Evolutionary conservation across 495 filamentous ascomycete genomes (phyloP), one percentile per base, ranked within the genome.

Genomic region (Talaromyces borbonicus): DNA sequence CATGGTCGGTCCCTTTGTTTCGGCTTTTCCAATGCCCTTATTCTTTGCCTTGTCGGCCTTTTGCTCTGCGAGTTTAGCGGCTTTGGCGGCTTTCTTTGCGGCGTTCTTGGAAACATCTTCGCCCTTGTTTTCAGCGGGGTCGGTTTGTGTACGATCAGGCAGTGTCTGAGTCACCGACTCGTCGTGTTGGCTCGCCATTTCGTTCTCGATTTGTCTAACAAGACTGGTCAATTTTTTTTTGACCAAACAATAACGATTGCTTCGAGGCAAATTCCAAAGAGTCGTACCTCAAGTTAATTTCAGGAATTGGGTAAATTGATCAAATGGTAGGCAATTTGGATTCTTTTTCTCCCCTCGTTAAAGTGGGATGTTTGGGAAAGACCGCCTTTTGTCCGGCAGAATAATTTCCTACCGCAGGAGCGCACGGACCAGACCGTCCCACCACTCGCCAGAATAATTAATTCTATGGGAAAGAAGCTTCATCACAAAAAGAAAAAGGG

Each of bases 101-200:
- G 83, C 83, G 58, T 76, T 84, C 69, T 85, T 85, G 37, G 80
- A 81, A 32, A 65, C 58, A 51, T 82, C 74, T 52, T 82, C 74
- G 47, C 63, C 64, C 54, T 54, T 57, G 47, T 60, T 59, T 57
- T 62, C 62, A 37, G 65, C 67, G 61, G 68, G 65, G 65, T 48
- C 59, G 46, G 60, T 51, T 22, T 61, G 52, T 16, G 65, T 65
- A 60, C 64, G 66, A 42, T 68, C 62, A 55, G 63, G 65, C 43
- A 69, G 51, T 43, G 57, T 55, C 49, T 66, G 62, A 38, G 63
- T 22, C 25, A 20, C 43, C 20, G 43, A 41, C 38, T 23, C 43
- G 41, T 44, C 41, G 38, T 57, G 54, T 52, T 68, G 62, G 49
- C 56, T 59, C 51, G 68, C 59, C 68, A 69, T 72, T 19, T 33